phyloP scores from a whole-genome alignment of 306 rosid genomes.

The Ormosia emarginata region DNA sequence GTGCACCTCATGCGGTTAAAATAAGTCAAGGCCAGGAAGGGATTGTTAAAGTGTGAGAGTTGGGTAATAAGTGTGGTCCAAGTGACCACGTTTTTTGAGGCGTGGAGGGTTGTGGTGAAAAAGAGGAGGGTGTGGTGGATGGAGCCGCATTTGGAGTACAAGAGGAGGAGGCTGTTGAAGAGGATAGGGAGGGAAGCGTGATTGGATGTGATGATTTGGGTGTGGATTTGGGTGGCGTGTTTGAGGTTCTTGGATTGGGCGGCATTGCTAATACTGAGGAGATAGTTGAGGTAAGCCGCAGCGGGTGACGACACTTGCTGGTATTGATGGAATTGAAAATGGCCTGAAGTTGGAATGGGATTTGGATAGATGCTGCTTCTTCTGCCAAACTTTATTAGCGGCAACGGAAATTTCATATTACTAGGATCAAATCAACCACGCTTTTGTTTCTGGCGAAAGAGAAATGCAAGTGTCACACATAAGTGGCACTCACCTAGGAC shows the following conservation, averaged over 20 bases:
- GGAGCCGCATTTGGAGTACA: constrained; percentile 45
- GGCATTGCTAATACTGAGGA: constrained; percentile 2
- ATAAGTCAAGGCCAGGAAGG: constrained; percentile 35
- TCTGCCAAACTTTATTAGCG: background rate
- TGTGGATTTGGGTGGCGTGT: constrained; percentile 42
- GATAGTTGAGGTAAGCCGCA: constrained; percentile 1
- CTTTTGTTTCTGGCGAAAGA: background rate
- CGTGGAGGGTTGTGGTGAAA: constrained; percentile 21
- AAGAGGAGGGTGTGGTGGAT: constrained; percentile 32
- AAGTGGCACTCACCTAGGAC: no score
- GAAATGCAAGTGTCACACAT: background rate
- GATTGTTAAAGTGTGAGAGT: constrained; percentile 32
- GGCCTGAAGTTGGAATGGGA: background rate
- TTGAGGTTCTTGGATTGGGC: constrained; percentile 15
- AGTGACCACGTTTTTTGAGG: constrained; percentile 32
- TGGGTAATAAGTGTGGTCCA: constrained; percentile 60
- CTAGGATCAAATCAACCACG: background rate
- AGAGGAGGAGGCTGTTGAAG: constrained; percentile 46
- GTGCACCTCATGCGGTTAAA: constrained; percentile 44
- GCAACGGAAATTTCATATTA: constrained; percentile 22
- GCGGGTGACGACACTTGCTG: constrained; percentile 15
- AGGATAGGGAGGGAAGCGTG: constrained; percentile 28
- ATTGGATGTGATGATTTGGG: constrained; percentile 34
- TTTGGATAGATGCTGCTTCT: background rate
- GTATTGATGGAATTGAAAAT: background rate